Base-by-base conservation (phyloP, 148 eudicot species). In the Rhododendron ferrugineum region DNA sequence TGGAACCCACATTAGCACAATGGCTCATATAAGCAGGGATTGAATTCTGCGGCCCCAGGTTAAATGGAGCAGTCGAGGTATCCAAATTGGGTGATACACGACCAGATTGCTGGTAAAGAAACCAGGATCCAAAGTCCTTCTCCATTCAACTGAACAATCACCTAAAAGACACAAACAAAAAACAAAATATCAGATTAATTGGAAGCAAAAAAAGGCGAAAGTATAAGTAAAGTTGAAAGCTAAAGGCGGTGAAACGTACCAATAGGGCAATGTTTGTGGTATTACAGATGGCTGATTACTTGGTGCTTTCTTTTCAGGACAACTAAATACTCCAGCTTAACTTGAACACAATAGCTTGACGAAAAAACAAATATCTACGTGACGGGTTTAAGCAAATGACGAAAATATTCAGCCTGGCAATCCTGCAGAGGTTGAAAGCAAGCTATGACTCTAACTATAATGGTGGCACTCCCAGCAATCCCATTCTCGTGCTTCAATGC, bases 401-500 rank as follows among this genome's bases (percentile, higher is more conserved):
- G 96, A 83, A 96, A 96, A 89, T 96, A 96, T 86, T 96, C 99
- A 40, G 99, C 99, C 99, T 97, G 99, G 88, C 99, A 97, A 92
- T 94, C 93, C 84, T 91, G 91, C 34, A 95, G 98, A 85, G 93
- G 96, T 91, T 95, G 98, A 90, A 97, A 97, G 88, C 99, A 97
- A 88, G 96, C 98, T 87, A 97, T 95, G 49, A 97, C 94, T 92
- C 95, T 94, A 92, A 97, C 98, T 85, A 94, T 91, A 40, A 95
- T 92, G 88, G 99, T 92, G 88, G 96, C 89, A 88, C 87, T 87
- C 80, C 99, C 99, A 87, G 93, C 95, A 91, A 92, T 87, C 85
- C 99, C 98, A 91, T 84, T 97, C 78, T 91, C 94, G 83, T 97
- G 98, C 89, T 97, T 95, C 92, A 92, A 90, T 62, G 96, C 93